phyloP scores from a whole-genome alignment of 352 stramenopile genomes.

The Phytophthora macrochlamydospora region DNA sequence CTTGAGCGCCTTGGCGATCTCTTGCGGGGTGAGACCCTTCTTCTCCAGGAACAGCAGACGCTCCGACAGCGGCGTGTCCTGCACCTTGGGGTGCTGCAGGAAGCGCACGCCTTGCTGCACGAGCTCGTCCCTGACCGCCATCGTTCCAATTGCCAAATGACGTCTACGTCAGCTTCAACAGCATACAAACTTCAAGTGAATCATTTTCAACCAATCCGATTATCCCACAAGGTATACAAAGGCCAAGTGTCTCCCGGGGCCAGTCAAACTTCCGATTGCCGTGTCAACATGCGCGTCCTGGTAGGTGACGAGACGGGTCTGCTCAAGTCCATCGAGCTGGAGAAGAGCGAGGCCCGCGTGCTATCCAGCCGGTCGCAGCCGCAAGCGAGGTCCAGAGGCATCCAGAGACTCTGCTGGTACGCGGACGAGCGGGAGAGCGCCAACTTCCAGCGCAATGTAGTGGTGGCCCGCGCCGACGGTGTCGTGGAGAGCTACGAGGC shows the following conservation, averaged over 20 bases:
- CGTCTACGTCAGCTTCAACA: background rate
- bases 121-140: conserved; percentile 62
- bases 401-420: conserved; percentile 73
- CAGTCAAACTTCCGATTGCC: background rate
- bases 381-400: conserved; percentile 50
- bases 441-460: conserved; percentile 49
- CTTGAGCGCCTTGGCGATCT: conserved; percentile 71
- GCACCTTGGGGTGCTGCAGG: conserved; percentile 77
- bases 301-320: conserved; percentile 84
- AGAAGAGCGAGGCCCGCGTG: conserved; percentile 73
- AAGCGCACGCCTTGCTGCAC: conserved; percentile 79
- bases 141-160: conserved; percentile 17
- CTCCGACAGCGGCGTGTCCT: conserved; percentile 77
- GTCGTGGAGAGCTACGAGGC: conserved; percentile 71
- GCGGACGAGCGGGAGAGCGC: conserved; percentile 45
- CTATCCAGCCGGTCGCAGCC: conserved; percentile 47
- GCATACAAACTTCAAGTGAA: background rate
- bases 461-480: conserved; percentile 62
- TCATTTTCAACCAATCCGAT: no score
- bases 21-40: conserved; percentile 70
- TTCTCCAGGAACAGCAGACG: conserved; percentile 77
- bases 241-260: background rate
- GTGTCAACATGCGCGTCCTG: conserved; percentile 65
- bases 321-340: conserved; percentile 81
- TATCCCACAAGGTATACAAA: background rate